Evolutionary conservation across 1,139 yeast species (phyloP).

Genomic region (Yamadazyma spencermartinsiae): DNA sequence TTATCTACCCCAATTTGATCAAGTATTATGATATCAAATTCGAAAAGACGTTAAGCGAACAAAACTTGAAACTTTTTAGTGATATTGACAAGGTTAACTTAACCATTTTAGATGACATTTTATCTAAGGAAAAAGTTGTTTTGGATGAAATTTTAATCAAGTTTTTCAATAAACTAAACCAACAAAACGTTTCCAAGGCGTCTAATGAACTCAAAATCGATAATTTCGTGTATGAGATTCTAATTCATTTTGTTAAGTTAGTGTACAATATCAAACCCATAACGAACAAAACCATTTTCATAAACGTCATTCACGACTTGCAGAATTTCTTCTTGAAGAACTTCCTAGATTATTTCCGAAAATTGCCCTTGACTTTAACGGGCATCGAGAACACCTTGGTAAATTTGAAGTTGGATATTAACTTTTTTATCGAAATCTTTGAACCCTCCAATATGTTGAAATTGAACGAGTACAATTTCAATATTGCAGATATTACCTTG

Average conservation of each 20-base stretch:
- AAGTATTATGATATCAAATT: slow-evolving; percentile 36
- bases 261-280: slow-evolving; percentile 45
- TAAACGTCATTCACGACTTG: slow-evolving; percentile 39
- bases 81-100: slow-evolving; percentile 46
- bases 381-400: slow-evolving; percentile 17
- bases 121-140: slow-evolving; percentile 39
- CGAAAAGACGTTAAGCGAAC: slow-evolving; percentile 37
- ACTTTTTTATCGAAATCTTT: slow-evolving; percentile 43
- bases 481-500: slow-evolving; percentile 35
- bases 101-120: slow-evolving; percentile 44
- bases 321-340: slow-evolving; percentile 38
- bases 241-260: slow-evolving; percentile 45
- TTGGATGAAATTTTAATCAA: slow-evolving; percentile 30
- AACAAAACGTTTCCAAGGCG: slow-evolving; percentile 4
- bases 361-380: slow-evolving; percentile 18
- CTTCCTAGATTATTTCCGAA: slow-evolving; percentile 33
- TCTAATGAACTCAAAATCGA: slow-evolving; percentile 28
- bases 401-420: slow-evolving; percentile 39
- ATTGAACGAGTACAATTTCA: slow-evolving; percentile 39
- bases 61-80: slow-evolving; percentile 42
- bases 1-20: slow-evolving; percentile 36
- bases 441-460: slow-evolving; percentile 36
- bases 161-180: slow-evolving; percentile 25
- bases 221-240: slow-evolving; percentile 41
- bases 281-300: slow-evolving; percentile 39